A percentile compares a stretch with the other conserved stretches of the same genome.
These are phyloP conservation scores for Pythium brassicae DNA, from an alignment of 352 stramenopile genomes.

Conservation along the genomic window DNA sequence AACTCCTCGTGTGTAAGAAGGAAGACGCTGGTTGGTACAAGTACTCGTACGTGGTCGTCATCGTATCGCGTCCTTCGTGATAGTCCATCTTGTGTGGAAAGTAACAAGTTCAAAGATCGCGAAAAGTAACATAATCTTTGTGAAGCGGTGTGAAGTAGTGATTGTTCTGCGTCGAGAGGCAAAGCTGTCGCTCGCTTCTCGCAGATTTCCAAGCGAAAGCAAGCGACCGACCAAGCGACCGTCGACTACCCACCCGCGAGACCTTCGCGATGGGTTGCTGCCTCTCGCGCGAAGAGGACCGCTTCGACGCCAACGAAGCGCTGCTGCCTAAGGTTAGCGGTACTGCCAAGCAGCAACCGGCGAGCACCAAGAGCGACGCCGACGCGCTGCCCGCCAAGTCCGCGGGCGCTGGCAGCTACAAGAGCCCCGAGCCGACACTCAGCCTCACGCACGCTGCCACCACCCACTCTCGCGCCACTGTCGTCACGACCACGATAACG, in stretches of 20 bases:
- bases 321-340: conserved; percentile 53
- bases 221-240: background rate
- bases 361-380: conserved; percentile 15
- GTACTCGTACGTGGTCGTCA: no score
- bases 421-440: conserved; percentile 15
- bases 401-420: conserved; percentile 16
- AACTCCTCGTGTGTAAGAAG: background rate
- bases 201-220: background rate
- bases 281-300: conserved; percentile 61
- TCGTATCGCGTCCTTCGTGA: no score
- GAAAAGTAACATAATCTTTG: no score
- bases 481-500: background rate
- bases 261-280: conserved; percentile 59
- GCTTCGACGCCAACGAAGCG: conserved; percentile 44
- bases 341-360: conserved; percentile 22
- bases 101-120: no score
- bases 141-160: no score
- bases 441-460: background rate
- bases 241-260: background rate
- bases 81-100: background rate
- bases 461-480: background rate
- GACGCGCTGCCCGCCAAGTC: conserved; percentile 28
- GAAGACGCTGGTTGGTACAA: background rate
- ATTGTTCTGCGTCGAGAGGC: no score
- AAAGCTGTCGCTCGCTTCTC: no score